Conservation (phyloP, 805 yeast species). For the Candida manassasensis region DNA sequence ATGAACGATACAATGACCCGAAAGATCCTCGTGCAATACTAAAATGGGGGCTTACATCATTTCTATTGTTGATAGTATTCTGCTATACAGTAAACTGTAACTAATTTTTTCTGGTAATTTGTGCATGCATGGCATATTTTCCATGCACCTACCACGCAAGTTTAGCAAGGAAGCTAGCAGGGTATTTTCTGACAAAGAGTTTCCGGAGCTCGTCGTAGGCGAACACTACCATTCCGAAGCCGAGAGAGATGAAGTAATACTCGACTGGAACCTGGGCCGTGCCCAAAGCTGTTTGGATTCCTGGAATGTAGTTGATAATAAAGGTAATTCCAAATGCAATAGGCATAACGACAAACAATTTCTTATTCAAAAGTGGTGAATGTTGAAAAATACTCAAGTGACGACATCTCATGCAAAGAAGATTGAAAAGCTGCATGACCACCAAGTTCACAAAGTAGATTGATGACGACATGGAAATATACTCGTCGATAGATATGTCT, state of each 20-base stretch:
- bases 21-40: too few relatives aligned
- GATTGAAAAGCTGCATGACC: conserved; percentile 43
- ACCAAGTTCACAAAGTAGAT: conserved; percentile 46
- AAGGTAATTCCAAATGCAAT: conserved; percentile 36
- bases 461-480: conserved; percentile 33
- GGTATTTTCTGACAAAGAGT: conserved; percentile 29
- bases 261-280: conserved; percentile 40
- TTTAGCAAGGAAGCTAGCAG: conserved; percentile 32
- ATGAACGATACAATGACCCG: too few relatives aligned
- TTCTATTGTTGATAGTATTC: too few relatives aligned
- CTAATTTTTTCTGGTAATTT: too few relatives aligned
- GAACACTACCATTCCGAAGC: conserved; percentile 39
- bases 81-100: too few relatives aligned
- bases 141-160: conserved; percentile 42
- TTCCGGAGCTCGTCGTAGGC: conserved; percentile 42
- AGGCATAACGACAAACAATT: conserved; percentile 28
- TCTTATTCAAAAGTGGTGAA: conserved; percentile 31
- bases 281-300: conserved; percentile 30
- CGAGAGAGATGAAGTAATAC: conserved; percentile 42
- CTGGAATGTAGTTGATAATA: conserved; percentile 40
- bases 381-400: conserved; percentile 39
- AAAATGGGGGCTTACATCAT: too few relatives aligned
- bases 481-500: conserved; percentile 14
- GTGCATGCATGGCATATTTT: too few relatives aligned
- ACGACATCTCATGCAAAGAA: conserved; percentile 41